Evolutionary conservation across 345 rosid species (phyloP).

Genomic region (Citrus reticulata): DNA sequence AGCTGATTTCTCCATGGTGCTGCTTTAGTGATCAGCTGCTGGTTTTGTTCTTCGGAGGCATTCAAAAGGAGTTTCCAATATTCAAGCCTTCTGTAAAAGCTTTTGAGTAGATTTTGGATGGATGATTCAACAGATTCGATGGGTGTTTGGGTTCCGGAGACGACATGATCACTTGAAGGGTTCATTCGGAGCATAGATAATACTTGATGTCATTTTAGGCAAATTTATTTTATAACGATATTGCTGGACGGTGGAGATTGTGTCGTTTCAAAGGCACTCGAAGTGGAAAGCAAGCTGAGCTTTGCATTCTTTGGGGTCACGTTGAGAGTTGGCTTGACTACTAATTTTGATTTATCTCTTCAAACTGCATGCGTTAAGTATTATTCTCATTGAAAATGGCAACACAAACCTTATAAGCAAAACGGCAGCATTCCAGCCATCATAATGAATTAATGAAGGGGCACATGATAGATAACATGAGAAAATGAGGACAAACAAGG

Average conservation of each 20-base stretch:
- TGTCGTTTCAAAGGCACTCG: background rate
- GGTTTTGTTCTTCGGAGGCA: background rate
- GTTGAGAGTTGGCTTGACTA: background rate
- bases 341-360: too few relatives aligned
- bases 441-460: too few relatives aligned
- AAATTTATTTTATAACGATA: background rate
- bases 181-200: background rate
- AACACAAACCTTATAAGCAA: too few relatives aligned
- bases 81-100: slow-evolving; percentile 42
- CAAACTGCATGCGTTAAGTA: background rate
- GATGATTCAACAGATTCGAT: slow-evolving; percentile 40
- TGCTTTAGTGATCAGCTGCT: slow-evolving; percentile 5
- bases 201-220: background rate
- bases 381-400: too few relatives aligned
- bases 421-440: too few relatives aligned
- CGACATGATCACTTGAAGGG: background rate
- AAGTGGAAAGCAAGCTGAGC: background rate
- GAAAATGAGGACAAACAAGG: too few relatives aligned
- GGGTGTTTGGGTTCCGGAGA: background rate
- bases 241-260: background rate
- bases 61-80: slow-evolving; percentile 38
- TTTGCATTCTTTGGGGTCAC: background rate
- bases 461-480: too few relatives aligned
- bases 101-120: slow-evolving; percentile 40
- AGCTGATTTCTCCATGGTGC: slow-evolving; percentile 47